Evolutionary conservation across 2,329 filamentous ascomycete genomes (phyloP).

Genomic region (Colletotrichum falcatum): DNA sequence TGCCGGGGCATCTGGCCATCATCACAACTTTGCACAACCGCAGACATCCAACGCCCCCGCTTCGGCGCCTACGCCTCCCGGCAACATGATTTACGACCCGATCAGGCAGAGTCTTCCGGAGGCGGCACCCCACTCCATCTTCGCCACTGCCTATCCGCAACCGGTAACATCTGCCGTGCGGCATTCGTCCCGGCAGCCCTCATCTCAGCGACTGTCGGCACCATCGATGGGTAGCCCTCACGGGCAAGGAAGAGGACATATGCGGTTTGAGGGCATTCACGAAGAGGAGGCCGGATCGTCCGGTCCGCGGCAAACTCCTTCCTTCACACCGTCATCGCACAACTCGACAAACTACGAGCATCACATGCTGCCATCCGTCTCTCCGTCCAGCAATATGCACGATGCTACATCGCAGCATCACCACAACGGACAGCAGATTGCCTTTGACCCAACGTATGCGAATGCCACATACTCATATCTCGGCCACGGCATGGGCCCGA

Average conservation of each 20-base stretch:
- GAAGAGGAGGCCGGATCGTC: slow-evolving; percentile 48
- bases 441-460: slow-evolving; percentile 25
- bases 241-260: slow-evolving; percentile 37
- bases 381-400: slow-evolving; percentile 56
- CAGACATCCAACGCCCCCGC: slow-evolving; percentile 36
- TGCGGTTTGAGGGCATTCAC: slow-evolving; percentile 48
- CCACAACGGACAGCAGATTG: slow-evolving; percentile 20
- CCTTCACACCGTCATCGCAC: slow-evolving; percentile 57
- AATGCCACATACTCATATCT: slow-evolving; percentile 42
- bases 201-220: slow-evolving; percentile 45
- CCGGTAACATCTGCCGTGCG: slow-evolving; percentile 61
- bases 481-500: slow-evolving; percentile 43
- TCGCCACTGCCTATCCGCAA: slow-evolving; percentile 62
- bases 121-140: slow-evolving; percentile 55
- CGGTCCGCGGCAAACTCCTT: slow-evolving; percentile 35
- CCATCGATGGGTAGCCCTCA: slow-evolving; percentile 36
- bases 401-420: slow-evolving; percentile 46
- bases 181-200: slow-evolving; percentile 53
- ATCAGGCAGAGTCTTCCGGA: slow-evolving; percentile 68
- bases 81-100: slow-evolving; percentile 71
- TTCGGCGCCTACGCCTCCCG: slow-evolving; percentile 62
- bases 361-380: slow-evolving; percentile 53
- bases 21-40: slow-evolving; percentile 11
- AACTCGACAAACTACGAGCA: slow-evolving; percentile 58
- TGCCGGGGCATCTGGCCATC: slow-evolving; percentile 42